A percentile compares a stretch with the other conserved stretches of the same genome.
Evolutionary conservation across 2,329 filamentous ascomycete species (phyloP).

Genomic region (Akanthomyces muscarius): DNA sequence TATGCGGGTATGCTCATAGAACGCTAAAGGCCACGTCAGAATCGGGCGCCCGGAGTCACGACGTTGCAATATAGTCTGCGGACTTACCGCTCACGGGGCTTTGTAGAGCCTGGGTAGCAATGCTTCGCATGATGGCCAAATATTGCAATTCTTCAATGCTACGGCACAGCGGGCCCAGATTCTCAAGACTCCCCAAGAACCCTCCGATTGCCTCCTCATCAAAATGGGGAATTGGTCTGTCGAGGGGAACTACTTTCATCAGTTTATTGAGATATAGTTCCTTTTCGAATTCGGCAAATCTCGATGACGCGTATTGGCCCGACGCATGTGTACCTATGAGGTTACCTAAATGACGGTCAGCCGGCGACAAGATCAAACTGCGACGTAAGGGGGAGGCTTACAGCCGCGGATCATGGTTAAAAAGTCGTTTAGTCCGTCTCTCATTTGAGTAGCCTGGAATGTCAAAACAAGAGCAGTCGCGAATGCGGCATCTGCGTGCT

Average conservation of each 20-base stretch:
- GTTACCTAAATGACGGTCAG: conserved; percentile 6
- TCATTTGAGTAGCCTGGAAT: conserved; percentile 15
- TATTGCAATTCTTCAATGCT: conserved; percentile 16
- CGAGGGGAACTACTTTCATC: conserved; percentile 6
- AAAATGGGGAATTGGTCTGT: conserved; percentile 11
- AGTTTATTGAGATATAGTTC: conserved; percentile 6
- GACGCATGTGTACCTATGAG: conserved; percentile 11
- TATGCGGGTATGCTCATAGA: conserved; percentile 17
- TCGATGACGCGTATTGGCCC: conserved; percentile 1
- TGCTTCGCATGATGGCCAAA: conserved; percentile 13
- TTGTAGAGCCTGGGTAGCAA: conserved; percentile 10
- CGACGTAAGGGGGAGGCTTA: background rate
- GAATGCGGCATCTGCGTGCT: conserved; percentile 16
- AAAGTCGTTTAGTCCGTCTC: conserved; percentile 15
- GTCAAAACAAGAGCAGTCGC: conserved; percentile 15
- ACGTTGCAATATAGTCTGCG: too few species aligned
- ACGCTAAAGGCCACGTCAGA: conserved; percentile 1
- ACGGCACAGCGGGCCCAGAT: conserved; percentile 12
- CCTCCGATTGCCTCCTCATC: conserved; percentile 5
- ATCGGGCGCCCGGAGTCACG: too few species aligned
- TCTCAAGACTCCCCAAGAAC: conserved; percentile 11
- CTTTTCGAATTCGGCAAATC: conserved; percentile 12
- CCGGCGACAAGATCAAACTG: background rate
- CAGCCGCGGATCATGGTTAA: conserved; percentile 17
- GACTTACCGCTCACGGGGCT: conserved; percentile 6